These are phyloP conservation scores for Schizosaccharomyces versatilis DNA, from an alignment of 1,139 yeast species.

Conservation along the genomic window DNA sequence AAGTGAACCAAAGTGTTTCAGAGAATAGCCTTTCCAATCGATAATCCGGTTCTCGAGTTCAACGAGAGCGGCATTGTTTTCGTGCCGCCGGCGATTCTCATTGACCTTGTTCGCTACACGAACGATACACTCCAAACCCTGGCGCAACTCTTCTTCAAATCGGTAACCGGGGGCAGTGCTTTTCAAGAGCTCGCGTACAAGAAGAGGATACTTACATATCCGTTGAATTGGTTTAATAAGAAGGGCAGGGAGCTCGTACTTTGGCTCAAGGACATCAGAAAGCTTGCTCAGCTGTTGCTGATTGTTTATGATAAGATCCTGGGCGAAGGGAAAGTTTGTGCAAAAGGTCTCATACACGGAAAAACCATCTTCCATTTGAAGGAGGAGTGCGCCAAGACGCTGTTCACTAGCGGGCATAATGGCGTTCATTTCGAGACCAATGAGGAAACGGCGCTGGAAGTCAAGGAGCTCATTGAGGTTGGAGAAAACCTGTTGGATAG, in stretches of 20 bases:
- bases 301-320: constrained; percentile 53
- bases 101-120: constrained; percentile 70
- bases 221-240: constrained; percentile 87
- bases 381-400: constrained; percentile 68
- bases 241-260: constrained; percentile 73
- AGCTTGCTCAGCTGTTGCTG: constrained; percentile 34
- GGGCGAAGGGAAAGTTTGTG: constrained; percentile 74
- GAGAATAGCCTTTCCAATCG: constrained; percentile 87
- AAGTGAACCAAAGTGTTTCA: constrained; percentile 66
- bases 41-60: constrained; percentile 50
- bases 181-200: constrained; percentile 55
- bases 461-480: constrained; percentile 65
- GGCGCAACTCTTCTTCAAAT: constrained; percentile 41
- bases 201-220: constrained; percentile 73
- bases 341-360: constrained; percentile 66
- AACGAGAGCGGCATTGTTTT: constrained; percentile 51
- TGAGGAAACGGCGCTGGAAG: constrained; percentile 71
- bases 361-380: constrained; percentile 41
- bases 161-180: constrained; percentile 33
- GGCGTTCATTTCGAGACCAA: constrained; percentile 75
- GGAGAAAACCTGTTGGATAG: constrained; percentile 67
- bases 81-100: constrained; percentile 84
- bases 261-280: constrained; percentile 48
- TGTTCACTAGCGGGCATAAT: constrained; percentile 54
- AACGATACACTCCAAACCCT: constrained; percentile 47